Evolutionary conservation across 257 asterid species (phyloP), one percentile per base, ranked within the genome.

Genomic region (Solanum commersonii): DNA sequence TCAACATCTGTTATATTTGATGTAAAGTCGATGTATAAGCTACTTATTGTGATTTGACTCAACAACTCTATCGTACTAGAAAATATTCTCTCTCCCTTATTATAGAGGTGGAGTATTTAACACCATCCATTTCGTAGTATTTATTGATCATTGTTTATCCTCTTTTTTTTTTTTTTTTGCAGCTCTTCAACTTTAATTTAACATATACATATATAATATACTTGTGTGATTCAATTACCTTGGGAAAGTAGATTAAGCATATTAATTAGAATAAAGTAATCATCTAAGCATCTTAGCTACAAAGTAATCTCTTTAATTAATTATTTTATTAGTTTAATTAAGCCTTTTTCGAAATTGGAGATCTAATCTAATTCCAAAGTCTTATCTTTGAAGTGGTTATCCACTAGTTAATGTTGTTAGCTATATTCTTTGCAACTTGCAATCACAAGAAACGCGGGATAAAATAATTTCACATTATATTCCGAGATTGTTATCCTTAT

Each of bases 331-430:
- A 27, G 67, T 29, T 81, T 44, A 42, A 78, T 9, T 25, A 63
- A 87, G 35, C 77, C 84, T 78, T 29, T 60, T 40, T 60, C 70
- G 40, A 79, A 72, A 83, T 85, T 85, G 81, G 29, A 72, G 84
- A 79, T 71, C 38, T 42, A 42, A 79, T 79, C 38, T 12, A 44
- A 42, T 25, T n/a, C 38, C 65, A 79, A 79, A 27, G 37, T 77
- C 23, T 11, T 8, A 14, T 14, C n/a, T 79, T 25, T 79, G 76
- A 86, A 82, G 88, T 87, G 92, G 90, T 81, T 83, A 88, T 67
- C 79, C 60, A 35, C 46, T 88, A 37, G 18, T 71, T 78, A 84
- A 79, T 87, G 88, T 79, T 70, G 22, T 40, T 44, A 16, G 5
- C 23, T n/a, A 23, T 38, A 77, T 77, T 23, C 56, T 38, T 76